Percentiles rank a stretch among this genome's conserved stretches.
phyloP scores from a whole-genome alignment of 139 green algal species.

The Asterochloris sp. region DNA sequence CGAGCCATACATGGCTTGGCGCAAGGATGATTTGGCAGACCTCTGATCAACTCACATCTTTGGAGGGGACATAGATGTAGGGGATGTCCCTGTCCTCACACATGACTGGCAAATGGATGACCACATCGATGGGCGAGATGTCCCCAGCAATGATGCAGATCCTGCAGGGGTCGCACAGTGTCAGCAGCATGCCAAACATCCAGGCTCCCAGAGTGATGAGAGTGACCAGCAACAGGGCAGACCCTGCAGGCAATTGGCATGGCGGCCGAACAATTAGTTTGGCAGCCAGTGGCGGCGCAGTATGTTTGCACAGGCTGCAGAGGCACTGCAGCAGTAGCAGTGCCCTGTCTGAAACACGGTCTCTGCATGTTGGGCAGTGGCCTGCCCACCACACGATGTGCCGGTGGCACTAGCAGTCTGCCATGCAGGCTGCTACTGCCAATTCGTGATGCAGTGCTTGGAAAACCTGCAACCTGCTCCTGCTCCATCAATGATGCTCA shows the following conservation, averaged over 20 bases:
- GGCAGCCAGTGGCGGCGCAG: too few species aligned
- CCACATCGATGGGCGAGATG: slow-evolving; percentile 97
- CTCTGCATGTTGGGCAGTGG: too few species aligned
- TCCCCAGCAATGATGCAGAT: slow-evolving; percentile 94
- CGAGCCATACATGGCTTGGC: background rate
- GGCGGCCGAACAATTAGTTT: too few species aligned
- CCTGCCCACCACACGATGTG: too few species aligned
- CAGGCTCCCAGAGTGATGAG: background rate
- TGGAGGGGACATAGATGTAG: slow-evolving; percentile 96
- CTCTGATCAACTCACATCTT: slow-evolving; percentile 60
- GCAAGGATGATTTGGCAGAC: background rate
- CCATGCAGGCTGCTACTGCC: background rate
- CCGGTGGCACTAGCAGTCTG: background rate
- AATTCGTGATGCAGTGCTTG: background rate
- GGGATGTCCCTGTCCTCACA: slow-evolving; percentile 93
- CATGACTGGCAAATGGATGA: slow-evolving; percentile 94
- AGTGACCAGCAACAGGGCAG: background rate
- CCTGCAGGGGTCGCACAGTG: slow-evolving; percentile 39
- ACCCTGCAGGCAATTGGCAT: too few species aligned
- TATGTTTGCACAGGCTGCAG: too few species aligned
- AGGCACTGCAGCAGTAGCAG: too few species aligned
- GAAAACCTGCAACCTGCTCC: background rate
- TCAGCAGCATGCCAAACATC: background rate
- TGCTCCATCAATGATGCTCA: slow-evolving; percentile 34
- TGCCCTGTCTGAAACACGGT: too few species aligned